phyloP scores from a whole-genome alignment of 805 yeast species.

The Monosporozyma unispora region DNA sequence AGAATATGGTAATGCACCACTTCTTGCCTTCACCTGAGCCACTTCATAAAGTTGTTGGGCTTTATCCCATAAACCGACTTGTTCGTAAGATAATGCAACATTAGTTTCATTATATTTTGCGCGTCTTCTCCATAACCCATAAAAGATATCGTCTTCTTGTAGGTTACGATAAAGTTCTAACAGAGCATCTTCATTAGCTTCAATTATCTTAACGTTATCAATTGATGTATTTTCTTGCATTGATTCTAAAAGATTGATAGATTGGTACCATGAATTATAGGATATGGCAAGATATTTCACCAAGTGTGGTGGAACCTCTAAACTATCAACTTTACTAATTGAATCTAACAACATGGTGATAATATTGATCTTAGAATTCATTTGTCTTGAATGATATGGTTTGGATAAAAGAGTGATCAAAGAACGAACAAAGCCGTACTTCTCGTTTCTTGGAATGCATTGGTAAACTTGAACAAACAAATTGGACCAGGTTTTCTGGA shows the following conservation, averaged over 20 bases:
- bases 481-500: constrained; percentile 74
- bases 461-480: constrained; percentile 74
- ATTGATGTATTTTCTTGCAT: constrained; percentile 49
- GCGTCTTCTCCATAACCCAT: constrained; percentile 94
- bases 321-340: constrained; percentile 57
- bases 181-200: constrained; percentile 81
- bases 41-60: constrained; percentile 91
- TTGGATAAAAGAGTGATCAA: constrained; percentile 73
- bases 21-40: constrained; percentile 93
- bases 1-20: constrained; percentile 90
- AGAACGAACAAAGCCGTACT: constrained; percentile 74
- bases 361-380: constrained; percentile 78
- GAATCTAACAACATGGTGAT: constrained; percentile 79
- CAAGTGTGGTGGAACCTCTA: constrained; percentile 89
- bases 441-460: constrained; percentile 69
- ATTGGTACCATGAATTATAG: constrained; percentile 86
- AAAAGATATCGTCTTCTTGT: constrained; percentile 94
- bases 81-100: constrained; percentile 88
- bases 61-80: constrained; percentile 88
- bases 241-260: constrained; percentile 74
- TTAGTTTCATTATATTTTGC: constrained; percentile 92
- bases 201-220: constrained; percentile 68
- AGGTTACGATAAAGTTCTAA: constrained; percentile 80
- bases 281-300: constrained; percentile 80
- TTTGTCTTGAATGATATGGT: constrained; percentile 89